A percentile compares a stretch with the other conserved stretches of the same genome.
Evolutionary conservation across 495 filamentous ascomycete genomes (phyloP).

Genomic region (Penicillium ochrochloron): DNA sequence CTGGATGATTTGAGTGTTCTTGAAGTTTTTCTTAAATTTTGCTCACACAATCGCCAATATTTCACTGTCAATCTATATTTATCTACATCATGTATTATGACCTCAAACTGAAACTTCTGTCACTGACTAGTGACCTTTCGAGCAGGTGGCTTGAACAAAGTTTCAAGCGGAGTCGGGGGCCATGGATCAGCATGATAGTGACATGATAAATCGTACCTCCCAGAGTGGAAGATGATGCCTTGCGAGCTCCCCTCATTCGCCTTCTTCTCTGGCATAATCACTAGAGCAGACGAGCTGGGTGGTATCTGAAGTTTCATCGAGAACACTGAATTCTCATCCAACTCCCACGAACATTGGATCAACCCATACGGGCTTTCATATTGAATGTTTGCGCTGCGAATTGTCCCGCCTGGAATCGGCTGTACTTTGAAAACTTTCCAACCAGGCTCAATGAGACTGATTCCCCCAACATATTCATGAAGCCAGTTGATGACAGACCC

Average conservation of each 20-base stretch:
- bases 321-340: background rate
- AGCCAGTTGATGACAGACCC: conserved; percentile 46
- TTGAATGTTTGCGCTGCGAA: conserved; percentile 1
- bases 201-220: background rate
- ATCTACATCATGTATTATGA: no score
- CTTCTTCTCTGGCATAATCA: conserved; percentile 4
- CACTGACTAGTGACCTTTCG: background rate
- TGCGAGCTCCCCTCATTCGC: background rate
- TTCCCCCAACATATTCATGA: conserved; percentile 33
- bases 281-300: conserved; percentile 5
- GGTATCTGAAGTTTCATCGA: conserved; percentile 11
- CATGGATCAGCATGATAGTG: background rate
- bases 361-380: conserved; percentile 9
- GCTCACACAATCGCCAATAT: background rate
- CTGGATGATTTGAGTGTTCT: background rate
- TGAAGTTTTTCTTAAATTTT: background rate
- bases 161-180: conserved; percentile 2
- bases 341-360: conserved; percentile 5
- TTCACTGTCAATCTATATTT: background rate
- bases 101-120: background rate
- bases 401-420: conserved; percentile 13
- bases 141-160: conserved; percentile 3
- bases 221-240: background rate
- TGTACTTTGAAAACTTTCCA: conserved; percentile 15
- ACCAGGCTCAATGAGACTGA: conserved; percentile 22